A percentile compares a stretch with the other conserved stretches of the same genome.
These are phyloP conservation scores for Penicillium janthinellum DNA, from an alignment of 2,329 filamentous ascomycete species.

Conservation along the genomic window DNA sequence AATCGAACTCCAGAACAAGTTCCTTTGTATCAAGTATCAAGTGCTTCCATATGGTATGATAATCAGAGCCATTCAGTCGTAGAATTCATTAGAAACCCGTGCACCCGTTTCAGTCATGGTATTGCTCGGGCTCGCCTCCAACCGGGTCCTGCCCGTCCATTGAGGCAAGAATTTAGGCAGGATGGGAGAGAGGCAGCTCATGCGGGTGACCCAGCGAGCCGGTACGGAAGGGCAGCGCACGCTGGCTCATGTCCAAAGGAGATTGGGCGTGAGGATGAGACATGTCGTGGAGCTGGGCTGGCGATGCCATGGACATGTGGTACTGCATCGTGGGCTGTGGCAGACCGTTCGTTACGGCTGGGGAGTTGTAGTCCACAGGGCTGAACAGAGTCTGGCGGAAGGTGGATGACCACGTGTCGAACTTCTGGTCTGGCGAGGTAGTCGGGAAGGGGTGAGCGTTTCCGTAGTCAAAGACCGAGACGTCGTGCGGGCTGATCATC, in stretches of 20 bases:
- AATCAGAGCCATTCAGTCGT: conserved; percentile 31
- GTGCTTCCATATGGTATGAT: conserved; percentile 21
- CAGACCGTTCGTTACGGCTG: conserved; percentile 26
- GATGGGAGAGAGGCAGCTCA: conserved; percentile 25
- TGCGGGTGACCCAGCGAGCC: conserved; percentile 36
- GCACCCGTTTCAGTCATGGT: conserved; percentile 10
- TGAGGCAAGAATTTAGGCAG: conserved; percentile 14
- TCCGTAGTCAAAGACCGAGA: conserved; percentile 36
- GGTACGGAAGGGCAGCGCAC: conserved; percentile 33
- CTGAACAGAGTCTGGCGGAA: conserved; percentile 40
- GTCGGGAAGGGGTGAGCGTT: conserved; percentile 26
- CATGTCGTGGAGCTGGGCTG: conserved; percentile 30
- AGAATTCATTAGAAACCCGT: conserved; percentile 26
- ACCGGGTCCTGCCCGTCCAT: conserved; percentile 22
- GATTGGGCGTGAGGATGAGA: conserved; percentile 24
- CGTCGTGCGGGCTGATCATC: conserved; percentile 35
- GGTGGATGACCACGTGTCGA: conserved; percentile 34
- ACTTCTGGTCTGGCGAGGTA: conserved; percentile 29
- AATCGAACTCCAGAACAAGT: conserved; percentile 23
- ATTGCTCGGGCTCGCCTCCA: conserved; percentile 1
- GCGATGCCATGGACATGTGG: conserved; percentile 30
- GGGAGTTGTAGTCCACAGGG: conserved; percentile 33
- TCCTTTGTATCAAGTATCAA: conserved; percentile 15
- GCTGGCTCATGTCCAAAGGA: conserved; percentile 23
- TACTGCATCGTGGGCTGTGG: conserved; percentile 32